Evolutionary conservation across 306 rosid species (phyloP).

Genomic region (Luffa aegyptiaca): DNA sequence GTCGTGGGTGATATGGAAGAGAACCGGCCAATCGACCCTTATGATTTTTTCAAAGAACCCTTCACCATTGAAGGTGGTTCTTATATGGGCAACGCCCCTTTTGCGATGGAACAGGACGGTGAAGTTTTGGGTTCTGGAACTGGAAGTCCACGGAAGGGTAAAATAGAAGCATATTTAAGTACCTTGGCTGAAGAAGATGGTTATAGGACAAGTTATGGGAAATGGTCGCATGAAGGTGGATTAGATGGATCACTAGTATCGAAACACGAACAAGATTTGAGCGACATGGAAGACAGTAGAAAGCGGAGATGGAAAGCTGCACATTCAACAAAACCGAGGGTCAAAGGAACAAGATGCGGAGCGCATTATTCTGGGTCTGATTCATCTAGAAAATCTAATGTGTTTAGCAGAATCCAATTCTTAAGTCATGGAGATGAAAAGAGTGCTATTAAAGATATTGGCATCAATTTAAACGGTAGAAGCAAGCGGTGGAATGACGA

Average conservation of each 20-base stretch:
- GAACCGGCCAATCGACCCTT: neutral
- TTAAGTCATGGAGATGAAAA: neutral
- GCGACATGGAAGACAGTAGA: slow-evolving; percentile 1
- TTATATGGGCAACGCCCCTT: neutral
- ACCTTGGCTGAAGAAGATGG: slow-evolving; percentile 4
- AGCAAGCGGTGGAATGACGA: neutral
- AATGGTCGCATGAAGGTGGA: neutral
- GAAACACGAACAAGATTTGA: slow-evolving; percentile 7
- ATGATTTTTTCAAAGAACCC: neutral
- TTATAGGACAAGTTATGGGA: slow-evolving; percentile 1
- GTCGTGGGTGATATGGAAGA: neutral
- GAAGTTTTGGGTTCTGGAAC: slow-evolving; percentile 2
- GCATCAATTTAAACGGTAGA: neutral
- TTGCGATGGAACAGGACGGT: neutral
- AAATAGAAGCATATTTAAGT: neutral
- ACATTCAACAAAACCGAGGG: neutral
- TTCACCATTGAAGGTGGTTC: neutral
- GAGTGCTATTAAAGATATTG: neutral
- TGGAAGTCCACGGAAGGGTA: neutral
- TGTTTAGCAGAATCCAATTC: slow-evolving; percentile 2
- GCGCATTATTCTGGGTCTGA: neutral
- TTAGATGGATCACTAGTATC: neutral
- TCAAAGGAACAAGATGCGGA: neutral
- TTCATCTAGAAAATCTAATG: neutral
- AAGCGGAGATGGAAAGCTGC: neutral